phyloP scores from a whole-genome alignment of 257 asterid species.

The Phtheirospermum japonicum region DNA sequence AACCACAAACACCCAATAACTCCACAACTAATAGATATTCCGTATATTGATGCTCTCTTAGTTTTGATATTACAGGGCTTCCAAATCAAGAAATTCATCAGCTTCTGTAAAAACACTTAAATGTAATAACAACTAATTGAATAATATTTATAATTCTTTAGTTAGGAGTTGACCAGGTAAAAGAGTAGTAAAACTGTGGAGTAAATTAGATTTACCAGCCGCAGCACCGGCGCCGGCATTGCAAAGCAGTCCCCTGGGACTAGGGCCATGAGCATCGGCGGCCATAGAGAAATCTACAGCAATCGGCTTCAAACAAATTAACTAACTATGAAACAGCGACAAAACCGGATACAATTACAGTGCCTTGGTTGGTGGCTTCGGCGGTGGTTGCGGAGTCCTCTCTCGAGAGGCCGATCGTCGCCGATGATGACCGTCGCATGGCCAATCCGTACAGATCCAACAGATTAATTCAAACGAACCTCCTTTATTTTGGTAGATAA shows the following conservation, averaged over 20 bases:
- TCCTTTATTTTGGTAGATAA: constrained; percentile 1
- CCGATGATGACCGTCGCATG: constrained; percentile 80
- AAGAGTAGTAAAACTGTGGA: background rate
- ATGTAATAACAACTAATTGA: too few species aligned
- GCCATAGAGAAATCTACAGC: constrained; percentile 47
- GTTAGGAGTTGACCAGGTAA: background rate
- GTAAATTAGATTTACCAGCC: constrained; percentile 52
- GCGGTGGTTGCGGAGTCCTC: constrained; percentile 54
- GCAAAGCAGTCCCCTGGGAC: constrained; percentile 68
- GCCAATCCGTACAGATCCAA: constrained; percentile 55
- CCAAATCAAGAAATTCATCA: too few species aligned
- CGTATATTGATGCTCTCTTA: too few species aligned
- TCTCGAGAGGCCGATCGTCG: constrained; percentile 68
- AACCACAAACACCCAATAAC: too few species aligned
- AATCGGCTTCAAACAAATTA: constrained; percentile 25
- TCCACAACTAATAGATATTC: too few species aligned
- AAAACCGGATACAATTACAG: constrained; percentile 16
- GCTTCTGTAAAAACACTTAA: too few species aligned
- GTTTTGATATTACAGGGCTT: too few species aligned
- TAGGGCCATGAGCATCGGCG: constrained; percentile 63
- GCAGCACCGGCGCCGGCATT: constrained; percentile 98
- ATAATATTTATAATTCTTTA: background rate
- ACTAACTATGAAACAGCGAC: constrained; percentile 15
- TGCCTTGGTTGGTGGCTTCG: constrained; percentile 30
- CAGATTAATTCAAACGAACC: constrained; percentile 21